phyloP scores from a whole-genome alignment of 257 asterid species.

The Hygrophila difformis region DNA sequence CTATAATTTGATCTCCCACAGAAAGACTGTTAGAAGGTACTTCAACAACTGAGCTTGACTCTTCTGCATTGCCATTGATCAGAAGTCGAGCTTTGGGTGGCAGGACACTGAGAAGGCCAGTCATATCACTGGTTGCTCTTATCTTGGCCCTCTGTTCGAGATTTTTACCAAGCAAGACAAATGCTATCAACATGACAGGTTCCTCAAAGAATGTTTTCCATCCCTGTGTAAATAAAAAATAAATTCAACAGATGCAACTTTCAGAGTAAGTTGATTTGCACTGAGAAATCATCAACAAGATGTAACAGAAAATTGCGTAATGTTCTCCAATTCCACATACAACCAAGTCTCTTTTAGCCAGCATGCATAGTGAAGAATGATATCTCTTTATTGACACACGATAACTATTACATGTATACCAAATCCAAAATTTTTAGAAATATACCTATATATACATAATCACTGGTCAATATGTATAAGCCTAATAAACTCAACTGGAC shows the following conservation, averaged over 20 bases:
- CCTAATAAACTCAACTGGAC: too few relatives aligned
- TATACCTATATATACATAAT: too few relatives aligned
- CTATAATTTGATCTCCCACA: slow-evolving; percentile 86
- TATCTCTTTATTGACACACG: too few relatives aligned
- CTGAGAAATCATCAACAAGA: too few relatives aligned
- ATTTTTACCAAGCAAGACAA: slow-evolving; percentile 91
- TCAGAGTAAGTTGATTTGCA: not conserved
- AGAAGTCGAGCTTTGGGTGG: slow-evolving; percentile 98
- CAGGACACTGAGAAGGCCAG: slow-evolving; percentile 78
- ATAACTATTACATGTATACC: too few relatives aligned
- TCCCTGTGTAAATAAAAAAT: slow-evolving; percentile 47
- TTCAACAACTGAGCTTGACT: slow-evolving; percentile 59
- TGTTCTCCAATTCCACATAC: too few relatives aligned
- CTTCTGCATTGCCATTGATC: slow-evolving; percentile 44
- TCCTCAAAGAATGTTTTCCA: slow-evolving; percentile 98
- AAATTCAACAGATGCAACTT: not conserved
- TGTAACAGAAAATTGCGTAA: too few relatives aligned
- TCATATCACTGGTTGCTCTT: slow-evolving; percentile 94
- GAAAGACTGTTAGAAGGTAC: slow-evolving; percentile 79
- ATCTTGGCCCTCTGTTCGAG: slow-evolving; percentile 98
- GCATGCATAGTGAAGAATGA: too few relatives aligned
- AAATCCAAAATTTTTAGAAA: too few relatives aligned
- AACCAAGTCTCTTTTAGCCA: too few relatives aligned
- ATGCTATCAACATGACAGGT: slow-evolving; percentile 97
- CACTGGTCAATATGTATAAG: too few relatives aligned